Evolutionary conservation across 1,284 basidiomycete species (phyloP), one percentile per base, ranked within the genome.

Genomic region (Ceratobasidium sp.): DNA sequence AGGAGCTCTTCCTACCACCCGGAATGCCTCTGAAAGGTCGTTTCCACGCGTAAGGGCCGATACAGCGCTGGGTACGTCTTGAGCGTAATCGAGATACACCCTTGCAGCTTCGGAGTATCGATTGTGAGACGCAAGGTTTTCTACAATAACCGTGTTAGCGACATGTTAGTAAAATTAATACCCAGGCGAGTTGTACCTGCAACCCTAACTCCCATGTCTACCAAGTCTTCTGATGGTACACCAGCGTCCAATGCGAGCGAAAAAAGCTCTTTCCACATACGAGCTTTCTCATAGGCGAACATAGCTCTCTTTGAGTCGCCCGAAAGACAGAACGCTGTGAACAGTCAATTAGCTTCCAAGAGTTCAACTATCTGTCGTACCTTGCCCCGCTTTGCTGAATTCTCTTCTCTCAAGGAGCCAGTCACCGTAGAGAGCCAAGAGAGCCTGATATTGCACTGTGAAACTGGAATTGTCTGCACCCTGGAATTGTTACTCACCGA

Each of bases 201-300:
- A 7, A 94, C 81, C 34, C 92, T 86, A 77, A 90, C 88, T 12
- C 86, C 90, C 76, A 87, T 86, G 1, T 84, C 84, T 20, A 80
- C 77, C 15, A 93, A 75, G 32, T 88, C 86, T 13, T 88, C 86
- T 15, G 80, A 77, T 0, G 81, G 69, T 15, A 82, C 71, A 13
- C 80, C 74, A 73, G 81, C 77, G 73, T 81, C 79, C 72, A 85
- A 74, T 0, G 91, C 91, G 20, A 96, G 80, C n/a, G 91, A 87
- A 77, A 98, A 96, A 0, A 96, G 81, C 73, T 95, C 93, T 74
- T 91, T 87, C 95, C 96, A 98, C 49, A 91, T 86, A 29, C 94
- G 81, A 0, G 91, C 91, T 69, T 89, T 90, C 77, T 96, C 93
- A 74, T 93, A 88, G 0, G 94, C 88, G 15, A 90, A 83, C 83